Conservation (phyloP, 75 land plant species). For the Sequoiadendron giganteum region DNA sequence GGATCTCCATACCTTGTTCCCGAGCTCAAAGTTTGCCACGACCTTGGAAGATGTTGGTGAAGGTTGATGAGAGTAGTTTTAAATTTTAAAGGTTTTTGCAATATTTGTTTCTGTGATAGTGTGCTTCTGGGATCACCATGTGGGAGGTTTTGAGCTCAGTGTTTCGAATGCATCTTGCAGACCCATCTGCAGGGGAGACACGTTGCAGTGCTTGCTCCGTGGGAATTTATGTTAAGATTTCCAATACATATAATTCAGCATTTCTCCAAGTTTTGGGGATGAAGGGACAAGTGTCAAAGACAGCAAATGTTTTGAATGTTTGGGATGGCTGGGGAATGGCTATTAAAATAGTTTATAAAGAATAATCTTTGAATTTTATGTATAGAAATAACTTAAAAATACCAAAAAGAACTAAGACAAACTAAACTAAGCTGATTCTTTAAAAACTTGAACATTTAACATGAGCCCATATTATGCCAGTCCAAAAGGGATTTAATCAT, state of each 20-base stretch:
- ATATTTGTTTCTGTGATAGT: neutral
- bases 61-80: neutral
- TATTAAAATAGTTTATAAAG: too few relatives aligned
- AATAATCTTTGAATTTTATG: too few relatives aligned
- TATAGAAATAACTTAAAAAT: too few relatives aligned
- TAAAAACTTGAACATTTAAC: too few relatives aligned
- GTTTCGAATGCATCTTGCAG: neutral
- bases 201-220: neutral
- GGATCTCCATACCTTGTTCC: neutral
- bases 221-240: neutral
- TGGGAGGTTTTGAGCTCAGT: neutral
- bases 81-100: neutral
- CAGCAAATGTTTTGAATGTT: too few relatives aligned
- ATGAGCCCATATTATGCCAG: too few relatives aligned
- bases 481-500: too few relatives aligned
- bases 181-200: neutral
- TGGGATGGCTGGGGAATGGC: too few relatives aligned
- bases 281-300: too few relatives aligned
- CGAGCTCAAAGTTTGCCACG: neutral
- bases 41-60: neutral
- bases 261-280: too few relatives aligned
- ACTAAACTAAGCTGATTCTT: too few relatives aligned
- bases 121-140: neutral
- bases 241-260: neutral
- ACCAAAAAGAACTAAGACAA: too few relatives aligned